phyloP scores from a whole-genome alignment of 306 rosid genomes.

The Trifolium dubium region DNA sequence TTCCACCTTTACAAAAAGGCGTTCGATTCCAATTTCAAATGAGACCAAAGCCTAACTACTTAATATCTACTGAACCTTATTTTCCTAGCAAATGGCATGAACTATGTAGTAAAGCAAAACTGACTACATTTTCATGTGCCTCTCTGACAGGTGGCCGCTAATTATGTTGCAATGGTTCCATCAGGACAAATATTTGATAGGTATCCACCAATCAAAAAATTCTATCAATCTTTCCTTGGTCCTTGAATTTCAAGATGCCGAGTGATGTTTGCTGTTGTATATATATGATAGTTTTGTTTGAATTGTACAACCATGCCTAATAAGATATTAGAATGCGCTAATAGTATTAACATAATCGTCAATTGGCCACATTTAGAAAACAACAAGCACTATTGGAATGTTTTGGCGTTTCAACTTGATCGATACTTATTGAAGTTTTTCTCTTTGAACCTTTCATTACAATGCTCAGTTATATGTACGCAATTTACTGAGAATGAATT shows the following conservation, averaged over 20 bases:
- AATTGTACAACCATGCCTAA: slow-evolving; percentile 1
- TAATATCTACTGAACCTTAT: slow-evolving; percentile 20
- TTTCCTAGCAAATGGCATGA: neutral
- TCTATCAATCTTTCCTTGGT: slow-evolving; percentile 36
- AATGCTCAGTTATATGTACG: slow-evolving; percentile 21
- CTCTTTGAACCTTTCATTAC: slow-evolving; percentile 19
- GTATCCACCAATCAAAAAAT: slow-evolving; percentile 43
- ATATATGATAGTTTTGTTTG: slow-evolving; percentile 21
- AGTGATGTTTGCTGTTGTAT: slow-evolving; percentile 25
- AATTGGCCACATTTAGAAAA: neutral
- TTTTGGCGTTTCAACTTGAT: neutral
- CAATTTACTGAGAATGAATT: slow-evolving; percentile 5
- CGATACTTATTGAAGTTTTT: slow-evolving; percentile 20
- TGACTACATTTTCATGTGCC: slow-evolving; percentile 26
- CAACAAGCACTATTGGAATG: neutral
- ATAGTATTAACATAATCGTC: neutral
- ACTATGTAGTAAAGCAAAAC: neutral
- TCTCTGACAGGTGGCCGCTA: slow-evolving; percentile 81
- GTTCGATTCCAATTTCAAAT: slow-evolving; percentile 1
- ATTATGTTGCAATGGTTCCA: slow-evolving; percentile 97
- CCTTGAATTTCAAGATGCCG: slow-evolving; percentile 11
- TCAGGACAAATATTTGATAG: slow-evolving; percentile 97
- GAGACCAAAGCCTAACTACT: slow-evolving; percentile 23
- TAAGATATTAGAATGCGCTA: neutral
- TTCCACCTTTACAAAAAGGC: slow-evolving; percentile 3